Conservation (phyloP, 257 asterid genomes). For the Solanum medicagineum region DNA sequence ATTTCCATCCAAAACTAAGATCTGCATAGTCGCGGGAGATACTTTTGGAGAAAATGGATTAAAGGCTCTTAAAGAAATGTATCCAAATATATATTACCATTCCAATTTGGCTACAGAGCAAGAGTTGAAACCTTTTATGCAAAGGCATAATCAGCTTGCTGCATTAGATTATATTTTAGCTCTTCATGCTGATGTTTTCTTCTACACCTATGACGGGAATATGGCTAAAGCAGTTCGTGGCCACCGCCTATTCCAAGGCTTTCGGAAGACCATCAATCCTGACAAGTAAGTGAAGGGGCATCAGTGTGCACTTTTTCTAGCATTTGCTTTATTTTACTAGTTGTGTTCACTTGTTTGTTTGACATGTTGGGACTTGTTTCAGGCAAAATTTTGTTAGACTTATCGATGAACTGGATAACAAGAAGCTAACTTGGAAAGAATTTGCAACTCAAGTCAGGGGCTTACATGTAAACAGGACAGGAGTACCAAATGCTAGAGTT, state of each 20-base stretch:
- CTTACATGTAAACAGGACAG: slow-evolving; percentile 22
- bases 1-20: slow-evolving; percentile 13
- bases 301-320: neutral
- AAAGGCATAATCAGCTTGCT: slow-evolving; percentile 21
- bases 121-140: slow-evolving; percentile 11
- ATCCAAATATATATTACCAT: slow-evolving; percentile 22
- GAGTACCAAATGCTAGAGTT: slow-evolving; percentile 18
- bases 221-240: slow-evolving; percentile 44
- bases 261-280: slow-evolving; percentile 24
- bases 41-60: slow-evolving; percentile 18
- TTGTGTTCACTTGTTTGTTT: neutral
- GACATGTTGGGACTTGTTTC: neutral
- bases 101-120: slow-evolving; percentile 21
- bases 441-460: slow-evolving; percentile 9
- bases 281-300: slow-evolving; percentile 12
- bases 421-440: slow-evolving; percentile 14
- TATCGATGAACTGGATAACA: slow-evolving; percentile 14
- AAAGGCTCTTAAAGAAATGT: slow-evolving; percentile 2
- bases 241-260: slow-evolving; percentile 22
- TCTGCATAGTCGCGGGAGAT: slow-evolving; percentile 24
- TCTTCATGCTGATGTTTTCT: slow-evolving; percentile 21
- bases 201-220: slow-evolving; percentile 29
- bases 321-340: neutral
- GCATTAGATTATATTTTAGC: slow-evolving; percentile 31
- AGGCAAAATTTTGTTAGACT: slow-evolving; percentile 17